phyloP scores from a whole-genome alignment of 345 rosid genomes.

The Passiflora organensis region DNA sequence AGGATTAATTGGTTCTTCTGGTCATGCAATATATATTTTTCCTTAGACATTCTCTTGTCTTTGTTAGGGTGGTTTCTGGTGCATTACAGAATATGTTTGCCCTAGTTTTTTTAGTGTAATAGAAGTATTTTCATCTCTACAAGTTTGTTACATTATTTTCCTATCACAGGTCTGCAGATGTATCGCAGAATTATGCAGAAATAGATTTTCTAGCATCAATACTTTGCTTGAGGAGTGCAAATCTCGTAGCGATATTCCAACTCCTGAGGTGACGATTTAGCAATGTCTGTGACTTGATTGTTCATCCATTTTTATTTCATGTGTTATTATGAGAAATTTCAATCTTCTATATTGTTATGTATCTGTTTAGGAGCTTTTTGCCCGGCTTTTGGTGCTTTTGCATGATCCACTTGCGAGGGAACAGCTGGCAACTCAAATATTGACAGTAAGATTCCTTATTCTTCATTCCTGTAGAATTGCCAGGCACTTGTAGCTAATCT shows the following conservation, averaged over 20 bases:
- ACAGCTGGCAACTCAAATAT: conserved; percentile 81
- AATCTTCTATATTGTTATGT: conserved; percentile 10
- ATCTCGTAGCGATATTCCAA: conserved; percentile 78
- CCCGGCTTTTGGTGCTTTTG: conserved; percentile 89
- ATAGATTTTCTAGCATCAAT: conserved; percentile 48
- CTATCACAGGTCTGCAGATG: conserved; percentile 86
- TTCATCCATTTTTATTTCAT: conserved; percentile 6
- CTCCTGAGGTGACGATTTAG: conserved; percentile 59
- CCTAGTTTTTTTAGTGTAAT: neutral
- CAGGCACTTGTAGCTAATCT: neutral
- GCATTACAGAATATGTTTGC: neutral
- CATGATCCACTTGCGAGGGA: conserved; percentile 90
- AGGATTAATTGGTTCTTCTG: conserved; percentile 2
- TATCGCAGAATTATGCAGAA: conserved; percentile 78
- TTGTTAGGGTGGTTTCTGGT: conserved; percentile 7
- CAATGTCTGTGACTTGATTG: conserved; percentile 15
- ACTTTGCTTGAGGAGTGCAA: conserved; percentile 72
- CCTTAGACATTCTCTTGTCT: neutral
- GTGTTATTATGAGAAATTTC: conserved; percentile 11
- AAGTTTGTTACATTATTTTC: conserved; percentile 17
- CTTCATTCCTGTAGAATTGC: conserved; percentile 1
- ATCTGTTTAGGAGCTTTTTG: conserved; percentile 75
- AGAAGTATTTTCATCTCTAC: conserved; percentile 5
- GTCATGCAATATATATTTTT: neutral
- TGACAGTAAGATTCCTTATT: conserved; percentile 52